Percentiles rank a stretch among this genome's conserved stretches.
Evolutionary conservation across 306 rosid genomes (phyloP).

Genomic region (Gastrolobium bilobum): DNA sequence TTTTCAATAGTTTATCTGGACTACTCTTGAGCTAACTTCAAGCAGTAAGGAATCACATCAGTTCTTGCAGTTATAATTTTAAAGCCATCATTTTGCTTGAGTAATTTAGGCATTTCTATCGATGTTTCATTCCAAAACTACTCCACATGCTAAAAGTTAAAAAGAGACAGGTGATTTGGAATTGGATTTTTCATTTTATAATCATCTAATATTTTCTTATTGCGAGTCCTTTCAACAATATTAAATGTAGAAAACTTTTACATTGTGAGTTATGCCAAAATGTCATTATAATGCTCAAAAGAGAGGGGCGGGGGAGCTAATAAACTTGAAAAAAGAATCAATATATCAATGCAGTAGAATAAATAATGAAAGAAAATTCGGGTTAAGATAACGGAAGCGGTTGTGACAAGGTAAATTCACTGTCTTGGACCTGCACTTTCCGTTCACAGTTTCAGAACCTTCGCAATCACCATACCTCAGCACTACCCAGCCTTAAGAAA

Average conservation of each 20-base stretch:
- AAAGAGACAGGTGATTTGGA: not conserved
- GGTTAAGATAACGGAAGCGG: no score
- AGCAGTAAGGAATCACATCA: not conserved
- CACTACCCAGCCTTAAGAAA: not conserved
- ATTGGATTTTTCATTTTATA: slow-evolving; percentile 18
- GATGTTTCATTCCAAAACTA: not conserved
- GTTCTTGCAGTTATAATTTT: not conserved
- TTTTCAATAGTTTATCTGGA: slow-evolving; percentile 21
- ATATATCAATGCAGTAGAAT: not conserved
- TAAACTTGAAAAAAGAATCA: not conserved
- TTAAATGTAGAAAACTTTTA: not conserved
- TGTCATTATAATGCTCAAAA: not conserved
- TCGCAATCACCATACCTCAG: no score
- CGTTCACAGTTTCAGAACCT: no score
- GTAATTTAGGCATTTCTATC: not conserved
- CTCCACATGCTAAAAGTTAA: not conserved
- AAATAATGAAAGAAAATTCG: not conserved
- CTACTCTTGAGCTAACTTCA: not conserved
- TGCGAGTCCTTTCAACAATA: not conserved
- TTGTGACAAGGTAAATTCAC: no score
- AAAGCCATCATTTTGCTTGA: not conserved
- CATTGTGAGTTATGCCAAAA: not conserved
- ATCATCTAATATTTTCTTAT: not conserved
- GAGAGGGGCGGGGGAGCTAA: not conserved
- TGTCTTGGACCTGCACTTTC: no score